Conservation (phyloP, 495 filamentous ascomycete species). For the Baudoinia panamericana region DNA sequence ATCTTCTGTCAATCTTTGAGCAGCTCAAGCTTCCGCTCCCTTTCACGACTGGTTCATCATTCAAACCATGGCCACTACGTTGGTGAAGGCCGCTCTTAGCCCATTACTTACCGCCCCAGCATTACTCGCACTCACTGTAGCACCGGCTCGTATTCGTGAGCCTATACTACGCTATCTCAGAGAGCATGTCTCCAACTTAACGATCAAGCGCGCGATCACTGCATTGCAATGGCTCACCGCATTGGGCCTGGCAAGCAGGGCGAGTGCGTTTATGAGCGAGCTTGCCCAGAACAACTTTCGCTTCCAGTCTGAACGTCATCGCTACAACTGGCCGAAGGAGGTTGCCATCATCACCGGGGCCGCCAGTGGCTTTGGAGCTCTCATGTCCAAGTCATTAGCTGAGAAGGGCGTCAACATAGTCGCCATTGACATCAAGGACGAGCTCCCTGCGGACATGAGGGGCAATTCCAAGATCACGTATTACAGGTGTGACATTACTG, state of each 20-base stretch:
- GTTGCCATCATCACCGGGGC: conserved; percentile 47
- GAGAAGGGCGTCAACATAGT: conserved; percentile 37
- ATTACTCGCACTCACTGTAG: conserved; percentile 10
- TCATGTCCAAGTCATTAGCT: conserved; percentile 36
- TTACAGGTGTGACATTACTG: conserved; percentile 43
- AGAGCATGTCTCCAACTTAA: conserved; percentile 9
- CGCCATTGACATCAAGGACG: conserved; percentile 38
- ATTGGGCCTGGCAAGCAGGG: conserved; percentile 30
- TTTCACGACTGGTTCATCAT: no score
- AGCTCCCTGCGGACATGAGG: conserved; percentile 21
- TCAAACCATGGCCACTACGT: conserved; percentile 4
- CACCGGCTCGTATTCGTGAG: conserved; percentile 12
- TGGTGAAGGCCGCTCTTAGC: conserved; percentile 2
- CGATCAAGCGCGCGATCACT: conserved; percentile 3
- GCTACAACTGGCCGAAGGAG: conserved; percentile 36
- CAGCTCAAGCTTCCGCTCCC: no score
- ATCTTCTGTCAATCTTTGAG: no score
- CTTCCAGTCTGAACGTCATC: conserved; percentile 24
- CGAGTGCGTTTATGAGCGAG: conserved; percentile 33
- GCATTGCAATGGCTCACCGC: conserved; percentile 23
- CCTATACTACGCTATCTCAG: conserved; percentile 5
- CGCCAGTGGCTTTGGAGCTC: conserved; percentile 43
- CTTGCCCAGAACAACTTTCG: conserved; percentile 40
- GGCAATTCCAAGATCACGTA: conserved; percentile 28
- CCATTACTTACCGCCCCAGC: conserved; percentile 18